Evolutionary conservation across 441 rosid genomes (phyloP).

Genomic region (Metrosideros polymorpha): DNA sequence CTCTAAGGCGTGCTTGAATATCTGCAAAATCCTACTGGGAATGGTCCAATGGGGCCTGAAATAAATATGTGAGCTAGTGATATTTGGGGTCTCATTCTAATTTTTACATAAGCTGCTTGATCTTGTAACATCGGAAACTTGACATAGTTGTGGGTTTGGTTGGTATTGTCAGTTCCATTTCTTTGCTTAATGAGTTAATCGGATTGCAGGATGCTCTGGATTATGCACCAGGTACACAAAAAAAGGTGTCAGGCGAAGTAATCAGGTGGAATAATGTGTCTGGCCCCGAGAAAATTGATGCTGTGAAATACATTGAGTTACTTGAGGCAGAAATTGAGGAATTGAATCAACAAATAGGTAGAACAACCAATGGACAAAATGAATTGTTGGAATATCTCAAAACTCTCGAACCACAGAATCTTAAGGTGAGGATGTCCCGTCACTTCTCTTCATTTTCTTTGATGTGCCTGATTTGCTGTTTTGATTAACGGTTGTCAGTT

Average conservation of each 20-base stretch:
- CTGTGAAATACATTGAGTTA: slow-evolving; percentile 81
- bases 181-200: background rate
- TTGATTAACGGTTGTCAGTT: background rate
- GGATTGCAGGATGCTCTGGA: slow-evolving; percentile 43
- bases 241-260: slow-evolving; percentile 91
- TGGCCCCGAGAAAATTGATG: slow-evolving; percentile 88
- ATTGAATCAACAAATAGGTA: slow-evolving; percentile 64
- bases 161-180: background rate
- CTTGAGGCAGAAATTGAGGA: slow-evolving; percentile 97
- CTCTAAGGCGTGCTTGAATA: background rate
- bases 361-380: slow-evolving; percentile 61
- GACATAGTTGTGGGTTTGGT: background rate
- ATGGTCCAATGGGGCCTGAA: background rate
- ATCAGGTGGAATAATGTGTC: slow-evolving; percentile 86
- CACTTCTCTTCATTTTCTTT: background rate
- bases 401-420: slow-evolving; percentile 93
- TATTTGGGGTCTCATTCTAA: background rate
- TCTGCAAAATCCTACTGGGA: background rate
- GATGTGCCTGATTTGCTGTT: background rate
- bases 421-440: slow-evolving; percentile 44
- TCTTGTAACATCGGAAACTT: background rate
- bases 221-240: slow-evolving; percentile 91
- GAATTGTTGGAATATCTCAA: slow-evolving; percentile 82
- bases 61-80: background rate
- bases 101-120: background rate